These are phyloP conservation scores for Penstemon newberryi DNA, from an alignment of 257 asterid species.

Conservation along the genomic window DNA sequence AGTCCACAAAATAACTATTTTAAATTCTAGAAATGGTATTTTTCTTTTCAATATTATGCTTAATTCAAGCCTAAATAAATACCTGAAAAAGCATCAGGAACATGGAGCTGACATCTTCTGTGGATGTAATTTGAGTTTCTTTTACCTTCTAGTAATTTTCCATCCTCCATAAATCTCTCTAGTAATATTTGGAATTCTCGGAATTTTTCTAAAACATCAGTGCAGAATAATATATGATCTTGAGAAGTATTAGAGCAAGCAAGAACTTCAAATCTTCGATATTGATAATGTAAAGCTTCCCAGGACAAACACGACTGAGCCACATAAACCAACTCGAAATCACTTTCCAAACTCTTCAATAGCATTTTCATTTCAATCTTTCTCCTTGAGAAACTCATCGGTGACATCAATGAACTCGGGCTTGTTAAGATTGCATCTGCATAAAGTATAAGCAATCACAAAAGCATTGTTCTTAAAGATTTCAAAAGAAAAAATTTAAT, in stretches of 20 bases:
- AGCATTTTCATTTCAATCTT: slow-evolving; percentile 36
- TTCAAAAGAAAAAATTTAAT: neutral
- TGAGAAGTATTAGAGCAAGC: slow-evolving; percentile 8
- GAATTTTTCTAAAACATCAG: slow-evolving; percentile 35
- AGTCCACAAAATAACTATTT: slow-evolving; percentile 2
- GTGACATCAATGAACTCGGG: neutral
- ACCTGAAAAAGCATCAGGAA: slow-evolving; percentile 57
- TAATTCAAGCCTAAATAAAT: neutral
- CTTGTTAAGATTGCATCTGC: slow-evolving; percentile 41
- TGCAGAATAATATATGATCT: slow-evolving; percentile 24
- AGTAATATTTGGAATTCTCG: slow-evolving; percentile 45
- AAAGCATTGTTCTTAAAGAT: neutral
- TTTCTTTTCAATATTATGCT: neutral
- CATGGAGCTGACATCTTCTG: slow-evolving; percentile 46
- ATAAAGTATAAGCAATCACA: neutral
- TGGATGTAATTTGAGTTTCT: slow-evolving; percentile 33
- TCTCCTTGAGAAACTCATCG: slow-evolving; percentile 18
- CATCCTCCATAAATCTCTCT: slow-evolving; percentile 58
- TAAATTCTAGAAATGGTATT: neutral
- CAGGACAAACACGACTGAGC: slow-evolving; percentile 62
- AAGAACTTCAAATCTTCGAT: slow-evolving; percentile 43
- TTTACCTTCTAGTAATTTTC: slow-evolving; percentile 29
- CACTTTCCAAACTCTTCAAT: slow-evolving; percentile 49
- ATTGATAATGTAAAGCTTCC: slow-evolving; percentile 62
- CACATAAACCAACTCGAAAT: slow-evolving; percentile 58